Conservation (phyloP, 2,329 filamentous ascomycete species). For the Ampelomyces quisqualis region DNA sequence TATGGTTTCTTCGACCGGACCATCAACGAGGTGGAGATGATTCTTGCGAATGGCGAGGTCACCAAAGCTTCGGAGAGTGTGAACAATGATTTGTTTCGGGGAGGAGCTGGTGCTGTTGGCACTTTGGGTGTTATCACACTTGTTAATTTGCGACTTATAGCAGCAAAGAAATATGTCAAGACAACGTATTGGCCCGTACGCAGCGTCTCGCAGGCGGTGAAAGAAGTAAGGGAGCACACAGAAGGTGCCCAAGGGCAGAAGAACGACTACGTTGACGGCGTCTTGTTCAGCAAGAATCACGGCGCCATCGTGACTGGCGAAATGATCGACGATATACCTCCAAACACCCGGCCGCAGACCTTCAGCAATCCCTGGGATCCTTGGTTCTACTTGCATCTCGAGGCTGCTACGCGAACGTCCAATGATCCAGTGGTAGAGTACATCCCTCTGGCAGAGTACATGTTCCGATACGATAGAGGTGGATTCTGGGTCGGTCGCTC, state of each 20-base stretch:
- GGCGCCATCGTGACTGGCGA: constrained; percentile 50
- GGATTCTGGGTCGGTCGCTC: constrained; percentile 67
- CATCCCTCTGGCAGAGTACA: constrained; percentile 64
- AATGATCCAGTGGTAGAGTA: constrained; percentile 51
- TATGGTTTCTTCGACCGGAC: constrained; percentile 66
- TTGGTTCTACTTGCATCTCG: constrained; percentile 55
- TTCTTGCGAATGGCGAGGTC: constrained; percentile 62
- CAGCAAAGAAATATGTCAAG: constrained; percentile 52
- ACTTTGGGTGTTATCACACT: constrained; percentile 67
- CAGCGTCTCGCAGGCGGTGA: constrained; percentile 47
- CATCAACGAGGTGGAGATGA: constrained; percentile 63
- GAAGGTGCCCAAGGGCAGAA: constrained; percentile 35
- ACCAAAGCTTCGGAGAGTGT: constrained; percentile 56
- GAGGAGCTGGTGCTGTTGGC: constrained; percentile 65
- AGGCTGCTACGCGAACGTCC: constrained; percentile 41
- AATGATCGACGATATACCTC: constrained; percentile 43
- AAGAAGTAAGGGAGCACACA: constrained; percentile 43
- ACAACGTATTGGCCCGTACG: constrained; percentile 50
- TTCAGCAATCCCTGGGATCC: constrained; percentile 51
- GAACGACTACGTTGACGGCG: constrained; percentile 54
- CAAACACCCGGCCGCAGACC: constrained; percentile 30
- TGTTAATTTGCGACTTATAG: constrained; percentile 50
- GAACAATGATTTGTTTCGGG: constrained; percentile 62
- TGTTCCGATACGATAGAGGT: constrained; percentile 70
- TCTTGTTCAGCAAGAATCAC: constrained; percentile 49